Evolutionary conservation across 768 basidiomycete species (phyloP), one percentile per base, ranked within the genome.

Genomic region (Rhodosporidiobolus odoratus): DNA sequence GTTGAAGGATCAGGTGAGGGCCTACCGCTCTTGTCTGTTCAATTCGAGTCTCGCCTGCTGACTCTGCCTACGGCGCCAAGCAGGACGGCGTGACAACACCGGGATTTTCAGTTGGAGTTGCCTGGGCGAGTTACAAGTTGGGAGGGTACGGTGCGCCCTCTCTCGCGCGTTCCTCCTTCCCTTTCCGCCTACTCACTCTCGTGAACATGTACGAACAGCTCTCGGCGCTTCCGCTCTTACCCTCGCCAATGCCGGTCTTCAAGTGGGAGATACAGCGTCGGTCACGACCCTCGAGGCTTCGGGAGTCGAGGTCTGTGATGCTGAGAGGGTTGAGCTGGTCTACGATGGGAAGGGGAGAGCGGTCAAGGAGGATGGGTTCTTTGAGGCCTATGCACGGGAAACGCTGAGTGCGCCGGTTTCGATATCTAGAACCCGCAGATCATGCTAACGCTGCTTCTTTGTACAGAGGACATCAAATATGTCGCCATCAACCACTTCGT

Each of bases 381-480:
- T 76, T 30, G 69, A 72, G 62, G 72, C 67, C 9, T 76, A 74
- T 32, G 69, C 66, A 38, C 69, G 69, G 54, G 69, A 71, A 60
- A 62, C 61, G 6, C 58, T 76, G 21, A 41, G 75, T 75, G 43
- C 9, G 74, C 54, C 21, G 2, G 2, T 47, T 32, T 4, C 5
- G 8, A 30, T 38, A 3, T 34, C 30, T 34, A n/a, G n/a, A n/a
- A n/a, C n/a, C n/a, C n/a, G n/a, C n/a, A n/a, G n/a, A n/a, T n/a
- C n/a, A n/a, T n/a, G n/a, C n/a, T n/a, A n/a, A n/a, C n/a, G n/a
- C 40, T 21, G 45, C 17, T 25, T 47, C 1, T n/a, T 13, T 23
- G 2, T 23, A 0, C 54, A 75, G 75, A 62, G 52, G 75, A 76
- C 52, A 57, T 76, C 48, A 71, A 69, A 48, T 76, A 57, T 58